A percentile compares a stretch with the other conserved stretches of the same genome.
Conservation (phyloP, 306 rosid species). For the Comarum palustre region DNA sequence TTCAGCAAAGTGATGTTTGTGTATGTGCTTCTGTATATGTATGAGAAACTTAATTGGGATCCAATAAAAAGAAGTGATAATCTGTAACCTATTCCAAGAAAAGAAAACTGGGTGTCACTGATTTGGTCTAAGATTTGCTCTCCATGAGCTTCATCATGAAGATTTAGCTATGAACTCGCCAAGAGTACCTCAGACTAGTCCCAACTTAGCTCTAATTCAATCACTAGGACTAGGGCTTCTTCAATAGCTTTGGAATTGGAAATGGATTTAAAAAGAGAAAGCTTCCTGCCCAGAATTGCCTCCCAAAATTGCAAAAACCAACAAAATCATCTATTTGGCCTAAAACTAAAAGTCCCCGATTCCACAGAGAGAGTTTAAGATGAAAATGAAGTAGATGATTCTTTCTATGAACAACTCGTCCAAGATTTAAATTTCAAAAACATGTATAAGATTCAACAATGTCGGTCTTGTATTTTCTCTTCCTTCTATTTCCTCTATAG, state of each 20-base stretch:
- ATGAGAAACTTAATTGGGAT: background rate
- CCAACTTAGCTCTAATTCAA: background rate
- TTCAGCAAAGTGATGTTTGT: background rate
- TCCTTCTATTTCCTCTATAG: constrained; percentile 7
- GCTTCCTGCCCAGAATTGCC: constrained; percentile 8
- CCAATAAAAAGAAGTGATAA: background rate
- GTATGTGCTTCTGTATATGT: background rate
- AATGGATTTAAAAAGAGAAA: background rate
- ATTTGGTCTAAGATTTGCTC: background rate
- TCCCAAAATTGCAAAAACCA: background rate
- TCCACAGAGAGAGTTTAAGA: background rate
- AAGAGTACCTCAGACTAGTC: background rate
- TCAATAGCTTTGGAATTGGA: constrained; percentile 1
- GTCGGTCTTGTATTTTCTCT: constrained; percentile 2
- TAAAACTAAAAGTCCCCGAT: background rate
- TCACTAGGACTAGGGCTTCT: background rate
- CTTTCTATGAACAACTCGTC: constrained; percentile 5
- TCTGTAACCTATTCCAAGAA: background rate
- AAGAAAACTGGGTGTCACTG: background rate
- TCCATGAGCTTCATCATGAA: background rate
- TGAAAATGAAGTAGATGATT: background rate
- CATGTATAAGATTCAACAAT: background rate
- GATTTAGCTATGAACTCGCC: background rate
- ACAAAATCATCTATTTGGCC: background rate
- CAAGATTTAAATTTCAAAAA: background rate